Base-by-base conservation (phyloP, 169 alveolate species). In the Cryptosporidium parvum region DNA sequence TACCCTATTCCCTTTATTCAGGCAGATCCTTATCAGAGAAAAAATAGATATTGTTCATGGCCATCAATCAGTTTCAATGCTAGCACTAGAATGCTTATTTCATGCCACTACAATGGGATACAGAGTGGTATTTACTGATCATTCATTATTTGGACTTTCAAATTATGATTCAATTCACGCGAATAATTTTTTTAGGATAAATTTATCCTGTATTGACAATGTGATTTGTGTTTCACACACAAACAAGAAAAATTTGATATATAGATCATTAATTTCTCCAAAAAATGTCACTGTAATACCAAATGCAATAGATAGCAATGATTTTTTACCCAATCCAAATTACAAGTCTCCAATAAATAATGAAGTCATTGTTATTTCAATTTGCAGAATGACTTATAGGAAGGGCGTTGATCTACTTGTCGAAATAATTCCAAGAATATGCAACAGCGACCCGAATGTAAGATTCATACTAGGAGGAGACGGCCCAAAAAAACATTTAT, bases 361-460 rank as follows among this genome's bases (percentile, higher is more conserved):
- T 18, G 91, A 86, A 73, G 96, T 98, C 35, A 97, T 97, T 72
- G 96, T 98, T 31, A 97, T 98, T 10, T 96, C 98, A 26, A 95
- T 99, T 3, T 95, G 98, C 85, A 96, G 99, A 75, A 96, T 98
- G 85, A 96, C 99, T 16, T 97, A 94, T 80, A 94, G 99, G 72
- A 99, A 99, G 95, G 99, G 99, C 39, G 96, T 97, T 3, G 99
- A 98, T 91, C 91, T 99, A 58, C 94, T 98, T 45, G 97, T 97
- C 29, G 98, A 97, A 56, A 97, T 98, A 7, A 97, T 99, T 68
- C 99, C 99, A 6, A 93, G 93, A 67, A 96, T 98, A 45, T 97
- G 99, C 91, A 94, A 96, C 80, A 95, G 95, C 92, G 96, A 95
- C 86, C 99, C 98, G 10, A 92, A 96, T 85, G 97, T 97, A 26